These are phyloP conservation scores for Tylopilus felleus DNA, from an alignment of 768 basidiomycete genomes.

Conservation along the genomic window DNA sequence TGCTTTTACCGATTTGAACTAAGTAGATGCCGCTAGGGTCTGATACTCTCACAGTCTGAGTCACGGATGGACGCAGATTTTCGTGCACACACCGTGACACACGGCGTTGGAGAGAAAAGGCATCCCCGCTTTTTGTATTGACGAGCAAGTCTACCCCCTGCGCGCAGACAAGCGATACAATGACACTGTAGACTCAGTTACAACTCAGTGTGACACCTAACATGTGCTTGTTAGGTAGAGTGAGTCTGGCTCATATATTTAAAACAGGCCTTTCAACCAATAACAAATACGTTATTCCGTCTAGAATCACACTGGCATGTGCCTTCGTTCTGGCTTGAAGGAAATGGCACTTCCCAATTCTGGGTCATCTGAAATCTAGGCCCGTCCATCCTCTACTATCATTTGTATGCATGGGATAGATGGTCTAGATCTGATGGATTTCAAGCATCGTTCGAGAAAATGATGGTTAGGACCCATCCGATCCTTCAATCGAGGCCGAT, in stretches of 20 bases:
- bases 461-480: background rate
- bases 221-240: conserved; percentile 5
- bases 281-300: background rate
- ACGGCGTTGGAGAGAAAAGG: conserved; percentile 7
- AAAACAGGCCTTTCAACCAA: conserved; percentile 5
- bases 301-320: background rate
- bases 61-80: conserved; percentile 1
- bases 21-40: conserved; percentile 9
- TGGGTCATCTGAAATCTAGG: background rate
- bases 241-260: background rate
- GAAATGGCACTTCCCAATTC: background rate
- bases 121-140: background rate
- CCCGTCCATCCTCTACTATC: background rate
- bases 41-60: conserved; percentile 12
- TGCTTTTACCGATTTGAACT: conserved; percentile 20
- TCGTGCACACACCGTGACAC: background rate
- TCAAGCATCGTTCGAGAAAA: background rate
- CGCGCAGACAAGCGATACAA: background rate
- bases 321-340: background rate
- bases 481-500: background rate
- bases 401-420: background rate
- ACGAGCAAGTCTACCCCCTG: background rate
- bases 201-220: background rate
- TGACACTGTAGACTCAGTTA: background rate
- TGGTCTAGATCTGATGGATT: background rate